A percentile compares a stretch with the other conserved stretches of the same genome.
Conservation (phyloP, 805 yeast genomes). For the Metschnikowia cerradonensis region DNA sequence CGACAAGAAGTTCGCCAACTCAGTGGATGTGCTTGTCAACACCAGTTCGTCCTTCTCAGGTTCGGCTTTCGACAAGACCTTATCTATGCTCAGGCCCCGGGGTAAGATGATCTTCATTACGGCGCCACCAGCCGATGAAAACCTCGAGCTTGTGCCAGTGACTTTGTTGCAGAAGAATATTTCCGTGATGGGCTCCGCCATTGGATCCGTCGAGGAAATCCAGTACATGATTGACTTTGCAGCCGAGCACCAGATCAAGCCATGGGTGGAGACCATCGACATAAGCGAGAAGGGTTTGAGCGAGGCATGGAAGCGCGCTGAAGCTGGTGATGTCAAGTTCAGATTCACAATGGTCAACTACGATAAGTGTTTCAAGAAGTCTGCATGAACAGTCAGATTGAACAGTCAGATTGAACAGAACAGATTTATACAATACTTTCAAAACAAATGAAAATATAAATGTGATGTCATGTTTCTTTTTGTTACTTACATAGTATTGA, state of each 20-base stretch:
- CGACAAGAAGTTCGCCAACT: conserved; percentile 8
- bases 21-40: conserved; percentile 15
- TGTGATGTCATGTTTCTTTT: too few relatives aligned
- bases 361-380: conserved; percentile 15
- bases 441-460: too few relatives aligned
- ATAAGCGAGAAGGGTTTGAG: conserved; percentile 16
- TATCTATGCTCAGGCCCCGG: conserved; percentile 14
- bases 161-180: conserved; percentile 11
- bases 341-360: conserved; percentile 18
- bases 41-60: conserved; percentile 19
- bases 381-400: background rate
- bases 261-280: conserved; percentile 18
- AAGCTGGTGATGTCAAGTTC: conserved; percentile 17
- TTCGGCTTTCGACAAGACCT: conserved; percentile 13
- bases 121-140: conserved; percentile 13
- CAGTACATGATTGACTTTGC: conserved; percentile 19
- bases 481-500: too few relatives aligned
- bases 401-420: background rate
- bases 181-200: conserved; percentile 15
- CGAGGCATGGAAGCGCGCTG: conserved; percentile 14
- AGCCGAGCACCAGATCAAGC: conserved; percentile 16
- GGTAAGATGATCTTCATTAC: conserved; percentile 17
- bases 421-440: too few relatives aligned
- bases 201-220: conserved; percentile 15
- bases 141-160: conserved; percentile 9